Percentiles rank a stretch among this genome's conserved stretches.
These are phyloP conservation scores for Isoetes taiwanensis DNA, from an alignment of 75 land plant genomes.

Conservation along the genomic window DNA sequence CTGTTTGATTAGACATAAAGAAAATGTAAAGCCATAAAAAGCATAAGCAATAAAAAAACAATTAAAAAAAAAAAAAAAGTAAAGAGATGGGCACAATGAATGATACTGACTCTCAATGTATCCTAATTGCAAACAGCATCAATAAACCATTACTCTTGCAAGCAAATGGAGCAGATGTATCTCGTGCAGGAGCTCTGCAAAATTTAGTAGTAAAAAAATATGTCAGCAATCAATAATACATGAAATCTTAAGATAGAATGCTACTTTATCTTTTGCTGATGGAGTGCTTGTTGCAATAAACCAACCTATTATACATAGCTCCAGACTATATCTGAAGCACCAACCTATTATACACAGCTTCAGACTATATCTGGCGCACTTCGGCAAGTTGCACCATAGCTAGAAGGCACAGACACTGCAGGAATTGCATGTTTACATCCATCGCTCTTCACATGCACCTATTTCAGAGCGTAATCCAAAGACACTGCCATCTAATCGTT, in stretches of 20 bases:
- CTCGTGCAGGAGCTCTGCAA: constrained; percentile 83
- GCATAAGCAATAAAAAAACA: not conserved
- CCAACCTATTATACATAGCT: too few species aligned
- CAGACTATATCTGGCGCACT: too few species aligned
- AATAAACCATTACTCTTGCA: constrained; percentile 70
- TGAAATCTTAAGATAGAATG: not conserved
- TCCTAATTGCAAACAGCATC: constrained; percentile 72
- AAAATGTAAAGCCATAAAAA: not conserved
- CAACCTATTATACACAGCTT: too few species aligned
- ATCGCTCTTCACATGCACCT: too few species aligned
- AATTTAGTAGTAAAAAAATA: constrained; percentile 36
- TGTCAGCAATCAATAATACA: not conserved
- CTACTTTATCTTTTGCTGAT: constrained; percentile 87
- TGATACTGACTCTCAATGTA: constrained; percentile 76
- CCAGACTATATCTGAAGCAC: too few species aligned
- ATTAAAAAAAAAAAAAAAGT: not conserved
- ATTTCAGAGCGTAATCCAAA: too few species aligned
- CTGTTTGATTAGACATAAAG: constrained; percentile 24
- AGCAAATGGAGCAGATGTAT: constrained; percentile 76
- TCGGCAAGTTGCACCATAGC: too few species aligned
- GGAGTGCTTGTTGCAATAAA: too few species aligned
- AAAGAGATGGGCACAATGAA: too few species aligned
- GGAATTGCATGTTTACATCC: too few species aligned
- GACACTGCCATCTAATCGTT: too few species aligned
- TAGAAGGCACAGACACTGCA: too few species aligned